Evolutionary conservation across 805 yeast genomes (phyloP).

Genomic region (Middelhovenomyces tepae): DNA sequence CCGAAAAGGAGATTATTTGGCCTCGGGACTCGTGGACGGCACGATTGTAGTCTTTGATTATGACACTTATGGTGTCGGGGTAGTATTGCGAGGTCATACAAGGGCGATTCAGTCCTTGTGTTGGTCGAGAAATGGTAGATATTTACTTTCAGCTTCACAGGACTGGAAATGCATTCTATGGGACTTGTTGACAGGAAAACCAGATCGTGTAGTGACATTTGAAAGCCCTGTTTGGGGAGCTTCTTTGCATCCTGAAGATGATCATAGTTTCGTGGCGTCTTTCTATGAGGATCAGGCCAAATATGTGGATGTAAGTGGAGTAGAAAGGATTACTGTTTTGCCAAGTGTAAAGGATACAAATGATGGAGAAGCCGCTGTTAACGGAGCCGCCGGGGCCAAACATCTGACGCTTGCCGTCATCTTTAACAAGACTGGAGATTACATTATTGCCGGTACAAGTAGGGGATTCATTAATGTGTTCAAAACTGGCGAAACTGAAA

Average conservation of each 20-base stretch:
- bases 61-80: slow-evolving; percentile 53
- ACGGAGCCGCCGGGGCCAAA: slow-evolving; percentile 20
- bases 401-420: slow-evolving; percentile 41
- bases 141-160: slow-evolving; percentile 58
- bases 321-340: slow-evolving; percentile 6
- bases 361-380: slow-evolving; percentile 15
- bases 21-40: slow-evolving; percentile 72
- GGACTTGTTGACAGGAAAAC: slow-evolving; percentile 47
- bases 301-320: slow-evolving; percentile 34
- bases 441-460: slow-evolving; percentile 65
- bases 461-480: slow-evolving; percentile 64
- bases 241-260: slow-evolving; percentile 42
- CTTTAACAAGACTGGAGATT: slow-evolving; percentile 46
- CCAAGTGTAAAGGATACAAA: slow-evolving; percentile 8
- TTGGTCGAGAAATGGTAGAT: slow-evolving; percentile 72
- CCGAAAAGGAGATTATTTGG: slow-evolving; percentile 74
- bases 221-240: slow-evolving; percentile 73
- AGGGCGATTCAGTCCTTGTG: slow-evolving; percentile 57
- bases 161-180: slow-evolving; percentile 80
- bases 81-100: slow-evolving; percentile 49
- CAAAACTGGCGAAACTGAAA: slow-evolving; percentile 17
- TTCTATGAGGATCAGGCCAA: slow-evolving; percentile 55
- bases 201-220: slow-evolving; percentile 36
- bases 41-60: slow-evolving; percentile 63
- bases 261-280: slow-evolving; percentile 48